These are phyloP conservation scores for Globisporangium solare DNA, from an alignment of 352 stramenopile species.

Conservation along the genomic window DNA sequence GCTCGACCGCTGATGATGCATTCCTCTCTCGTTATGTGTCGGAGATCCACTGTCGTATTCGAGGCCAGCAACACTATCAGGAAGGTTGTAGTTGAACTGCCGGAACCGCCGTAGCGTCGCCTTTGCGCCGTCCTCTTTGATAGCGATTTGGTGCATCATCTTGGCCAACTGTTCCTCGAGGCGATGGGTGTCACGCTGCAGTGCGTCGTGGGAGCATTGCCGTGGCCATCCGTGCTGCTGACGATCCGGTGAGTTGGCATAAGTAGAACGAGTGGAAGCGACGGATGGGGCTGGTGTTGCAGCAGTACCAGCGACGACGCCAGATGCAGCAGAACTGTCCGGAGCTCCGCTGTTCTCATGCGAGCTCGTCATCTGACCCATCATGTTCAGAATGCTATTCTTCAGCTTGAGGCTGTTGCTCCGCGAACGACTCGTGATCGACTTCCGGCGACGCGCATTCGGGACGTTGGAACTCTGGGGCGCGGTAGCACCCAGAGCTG, in stretches of 20 bases:
- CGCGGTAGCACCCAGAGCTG: background rate
- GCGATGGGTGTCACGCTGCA: constrained; percentile 50
- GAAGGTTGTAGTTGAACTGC: constrained; percentile 83
- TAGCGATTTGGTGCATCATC: constrained; percentile 55
- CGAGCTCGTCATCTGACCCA: constrained; percentile 46
- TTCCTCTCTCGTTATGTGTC: constrained; percentile 9
- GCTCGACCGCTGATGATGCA: constrained; percentile 10
- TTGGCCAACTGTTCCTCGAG: constrained; percentile 59
- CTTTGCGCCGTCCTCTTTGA: constrained; percentile 61
- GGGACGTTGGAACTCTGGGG: constrained; percentile 25
- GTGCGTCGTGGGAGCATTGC: constrained; percentile 28
- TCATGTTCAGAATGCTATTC: constrained; percentile 58
- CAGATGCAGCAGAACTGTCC: no score
- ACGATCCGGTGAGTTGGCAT: constrained; percentile 4
- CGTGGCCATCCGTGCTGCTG: constrained; percentile 10
- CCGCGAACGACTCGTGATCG: constrained; percentile 45
- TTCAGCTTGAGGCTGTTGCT: constrained; percentile 61
- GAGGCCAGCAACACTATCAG: constrained; percentile 38
- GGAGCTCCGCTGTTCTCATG: constrained; percentile 17
- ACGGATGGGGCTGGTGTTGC: background rate
- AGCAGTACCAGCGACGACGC: background rate
- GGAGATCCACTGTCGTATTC: constrained; percentile 51
- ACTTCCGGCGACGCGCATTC: constrained; percentile 46
- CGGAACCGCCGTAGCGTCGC: constrained; percentile 58
- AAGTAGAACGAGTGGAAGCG: background rate